phyloP scores from a whole-genome alignment of 2,329 filamentous ascomycete genomes.

The Cladosporium sp. region DNA sequence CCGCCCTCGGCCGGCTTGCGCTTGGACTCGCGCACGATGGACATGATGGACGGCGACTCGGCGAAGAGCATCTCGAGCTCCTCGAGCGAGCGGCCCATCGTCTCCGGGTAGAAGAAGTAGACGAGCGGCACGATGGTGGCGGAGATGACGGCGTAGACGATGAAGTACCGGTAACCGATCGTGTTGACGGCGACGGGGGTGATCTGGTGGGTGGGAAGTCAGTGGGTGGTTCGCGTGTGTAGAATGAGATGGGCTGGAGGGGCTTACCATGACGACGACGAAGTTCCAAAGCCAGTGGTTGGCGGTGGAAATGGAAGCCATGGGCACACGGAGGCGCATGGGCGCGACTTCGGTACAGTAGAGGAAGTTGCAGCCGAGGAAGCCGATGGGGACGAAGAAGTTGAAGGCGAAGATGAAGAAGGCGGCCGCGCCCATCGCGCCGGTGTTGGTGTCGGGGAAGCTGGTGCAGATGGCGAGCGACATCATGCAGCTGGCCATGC shows the following conservation, averaged over 20 bases:
- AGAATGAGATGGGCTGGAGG: no score
- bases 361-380: slow-evolving; percentile 19
- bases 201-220: slow-evolving; percentile 18
- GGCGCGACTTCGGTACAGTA: slow-evolving; percentile 28
- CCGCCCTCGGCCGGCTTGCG: slow-evolving; percentile 9
- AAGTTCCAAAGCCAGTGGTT: slow-evolving; percentile 31
- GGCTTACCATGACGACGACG: slow-evolving; percentile 10
- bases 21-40: slow-evolving; percentile 10
- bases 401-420: slow-evolving; percentile 27
- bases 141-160: slow-evolving; percentile 11
- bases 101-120: slow-evolving; percentile 40
- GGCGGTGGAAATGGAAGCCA: slow-evolving; percentile 10
- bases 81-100: slow-evolving; percentile 34
- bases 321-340: slow-evolving; percentile 27
- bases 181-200: slow-evolving; percentile 22
- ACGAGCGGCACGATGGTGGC: slow-evolving; percentile 21
- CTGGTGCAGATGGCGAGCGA: slow-evolving; percentile 48
- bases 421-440: slow-evolving; percentile 18
- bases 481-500: slow-evolving; percentile 48
- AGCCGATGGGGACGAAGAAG: slow-evolving; percentile 25
- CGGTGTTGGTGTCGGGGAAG: slow-evolving; percentile 24
- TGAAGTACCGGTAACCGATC: slow-evolving; percentile 13
- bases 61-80: slow-evolving; percentile 36
- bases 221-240: neutral
- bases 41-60: slow-evolving; percentile 2